Percentiles rank a stretch among this genome's conserved stretches.
These are phyloP conservation scores for Paracoccidioides brasiliensis DNA, from an alignment of 2,329 filamentous ascomycete species.

Conservation along the genomic window DNA sequence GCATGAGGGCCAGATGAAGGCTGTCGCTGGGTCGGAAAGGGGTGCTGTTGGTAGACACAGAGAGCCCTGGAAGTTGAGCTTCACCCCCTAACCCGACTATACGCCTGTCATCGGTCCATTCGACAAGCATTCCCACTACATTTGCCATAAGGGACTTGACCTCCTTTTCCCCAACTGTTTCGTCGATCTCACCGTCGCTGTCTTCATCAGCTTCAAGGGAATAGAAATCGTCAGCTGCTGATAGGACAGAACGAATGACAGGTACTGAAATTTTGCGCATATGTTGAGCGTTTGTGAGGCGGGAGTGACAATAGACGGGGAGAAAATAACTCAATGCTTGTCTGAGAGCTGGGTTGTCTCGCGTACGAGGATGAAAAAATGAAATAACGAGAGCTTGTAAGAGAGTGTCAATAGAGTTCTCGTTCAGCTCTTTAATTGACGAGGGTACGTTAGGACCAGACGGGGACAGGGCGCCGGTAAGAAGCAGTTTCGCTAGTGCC, in stretches of 20 bases:
- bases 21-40: constrained; percentile 53
- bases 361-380: constrained; percentile 79
- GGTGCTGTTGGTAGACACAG: not conserved
- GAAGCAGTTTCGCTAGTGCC: constrained; percentile 72
- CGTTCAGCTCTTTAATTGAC: constrained; percentile 32
- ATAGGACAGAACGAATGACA: constrained; percentile 56
- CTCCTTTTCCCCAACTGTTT: constrained; percentile 58
- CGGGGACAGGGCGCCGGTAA: constrained; percentile 56
- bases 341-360: constrained; percentile 64
- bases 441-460: constrained; percentile 41
- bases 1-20: constrained; percentile 67
- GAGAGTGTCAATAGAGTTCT: constrained; percentile 55
- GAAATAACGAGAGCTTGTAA: constrained; percentile 71
- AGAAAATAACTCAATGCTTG: constrained; percentile 89
- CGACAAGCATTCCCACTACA: constrained; percentile 64
- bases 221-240: constrained; percentile 49
- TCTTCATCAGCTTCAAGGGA: constrained; percentile 59
- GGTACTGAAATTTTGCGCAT: constrained; percentile 65
- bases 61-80: constrained; percentile 39
- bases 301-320: constrained; percentile 83
- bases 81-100: constrained; percentile 47
- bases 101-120: constrained; percentile 92
- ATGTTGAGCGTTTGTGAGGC: constrained; percentile 65
- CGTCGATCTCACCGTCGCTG: constrained; percentile 60
- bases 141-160: constrained; percentile 50